A percentile compares a stretch with the other conserved stretches of the same genome.
Conservation (phyloP, 768 basidiomycete genomes). For the Leccinum disarticulatum region DNA sequence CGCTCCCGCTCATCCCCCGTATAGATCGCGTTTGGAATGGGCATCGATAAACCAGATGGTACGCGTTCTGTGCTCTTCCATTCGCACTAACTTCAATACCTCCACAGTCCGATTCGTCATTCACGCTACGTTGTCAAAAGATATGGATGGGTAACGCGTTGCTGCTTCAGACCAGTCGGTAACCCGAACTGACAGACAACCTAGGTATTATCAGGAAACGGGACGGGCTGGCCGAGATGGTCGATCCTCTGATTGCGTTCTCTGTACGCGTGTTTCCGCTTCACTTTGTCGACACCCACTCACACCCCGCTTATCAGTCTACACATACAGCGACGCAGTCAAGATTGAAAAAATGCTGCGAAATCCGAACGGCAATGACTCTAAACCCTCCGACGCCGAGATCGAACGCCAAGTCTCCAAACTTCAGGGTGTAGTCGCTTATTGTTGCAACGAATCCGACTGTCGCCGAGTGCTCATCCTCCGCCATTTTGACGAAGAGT, state of each 20-base stretch:
- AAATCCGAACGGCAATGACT: constrained; percentile 42
- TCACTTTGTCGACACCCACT: background rate
- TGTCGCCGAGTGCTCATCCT: constrained; percentile 90
- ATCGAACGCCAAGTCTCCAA: constrained; percentile 74
- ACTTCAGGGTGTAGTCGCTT: constrained; percentile 69
- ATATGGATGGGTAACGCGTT: constrained; percentile 70
- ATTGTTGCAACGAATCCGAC: constrained; percentile 75
- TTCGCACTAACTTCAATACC: constrained; percentile 5
- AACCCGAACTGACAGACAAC: constrained; percentile 5
- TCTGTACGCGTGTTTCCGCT: constrained; percentile 57
- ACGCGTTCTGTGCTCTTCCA: constrained; percentile 13
- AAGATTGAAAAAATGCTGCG: constrained; percentile 53
- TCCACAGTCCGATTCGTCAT: constrained; percentile 84
- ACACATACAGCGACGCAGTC: constrained; percentile 56
- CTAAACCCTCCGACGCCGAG: constrained; percentile 43
- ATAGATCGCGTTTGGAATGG: constrained; percentile 97
- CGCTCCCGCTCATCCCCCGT: constrained; percentile 2
- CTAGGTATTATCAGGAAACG: constrained; percentile 91
- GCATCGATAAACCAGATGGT: constrained; percentile 87
- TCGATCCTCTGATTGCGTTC: constrained; percentile 74
- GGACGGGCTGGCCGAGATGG: constrained; percentile 96
- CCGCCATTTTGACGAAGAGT: constrained; percentile 83
- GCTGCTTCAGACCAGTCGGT: background rate
- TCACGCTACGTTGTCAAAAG: constrained; percentile 79
- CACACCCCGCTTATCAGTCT: constrained; percentile 47